Conservation (phyloP, 2,329 filamentous ascomycete species). For the Grosmannia huntii region DNA sequence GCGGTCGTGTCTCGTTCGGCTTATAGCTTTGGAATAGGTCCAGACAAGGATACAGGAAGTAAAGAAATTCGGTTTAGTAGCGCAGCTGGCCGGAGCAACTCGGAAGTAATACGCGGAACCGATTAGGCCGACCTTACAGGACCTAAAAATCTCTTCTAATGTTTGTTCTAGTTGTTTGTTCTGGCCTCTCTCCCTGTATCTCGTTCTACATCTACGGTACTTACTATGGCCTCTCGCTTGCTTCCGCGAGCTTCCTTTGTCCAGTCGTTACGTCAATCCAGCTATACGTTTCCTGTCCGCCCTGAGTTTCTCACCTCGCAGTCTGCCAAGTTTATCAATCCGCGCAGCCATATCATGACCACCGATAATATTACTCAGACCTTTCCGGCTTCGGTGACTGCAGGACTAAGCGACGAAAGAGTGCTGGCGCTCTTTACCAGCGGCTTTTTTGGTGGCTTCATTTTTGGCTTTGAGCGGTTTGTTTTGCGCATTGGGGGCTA, state of each 20-base stretch:
- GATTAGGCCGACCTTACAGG: background rate
- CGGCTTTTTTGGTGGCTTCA: conserved; percentile 3
- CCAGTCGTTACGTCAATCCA: conserved; percentile 1
- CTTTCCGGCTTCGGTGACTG: background rate
- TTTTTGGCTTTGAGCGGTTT: conserved; percentile 2
- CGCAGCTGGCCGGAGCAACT: too few relatives aligned
- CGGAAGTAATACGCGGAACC: background rate
- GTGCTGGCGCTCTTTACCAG: conserved; percentile 3
- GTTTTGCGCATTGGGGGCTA: conserved; percentile 2
- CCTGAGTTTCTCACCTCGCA: conserved; percentile 2
- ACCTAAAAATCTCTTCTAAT: background rate
- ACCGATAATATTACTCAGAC: conserved; percentile 1
- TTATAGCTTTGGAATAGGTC: too few relatives aligned
- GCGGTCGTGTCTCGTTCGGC: too few relatives aligned
- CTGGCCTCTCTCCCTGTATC: background rate
- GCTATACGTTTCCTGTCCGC: conserved; percentile 1
- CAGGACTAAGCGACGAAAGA: conserved; percentile 1
- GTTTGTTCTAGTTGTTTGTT: background rate
- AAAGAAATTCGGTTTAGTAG: too few relatives aligned
- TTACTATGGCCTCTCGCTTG: conserved; percentile 1
- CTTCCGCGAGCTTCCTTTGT: background rate
- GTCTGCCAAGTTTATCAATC: conserved; percentile 1
- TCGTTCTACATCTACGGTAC: background rate
- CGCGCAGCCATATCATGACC: conserved; percentile 1
- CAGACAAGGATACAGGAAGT: too few relatives aligned